Conservation (phyloP, 2,329 filamentous ascomycete species). For the Cladophialophora chaetospira region DNA sequence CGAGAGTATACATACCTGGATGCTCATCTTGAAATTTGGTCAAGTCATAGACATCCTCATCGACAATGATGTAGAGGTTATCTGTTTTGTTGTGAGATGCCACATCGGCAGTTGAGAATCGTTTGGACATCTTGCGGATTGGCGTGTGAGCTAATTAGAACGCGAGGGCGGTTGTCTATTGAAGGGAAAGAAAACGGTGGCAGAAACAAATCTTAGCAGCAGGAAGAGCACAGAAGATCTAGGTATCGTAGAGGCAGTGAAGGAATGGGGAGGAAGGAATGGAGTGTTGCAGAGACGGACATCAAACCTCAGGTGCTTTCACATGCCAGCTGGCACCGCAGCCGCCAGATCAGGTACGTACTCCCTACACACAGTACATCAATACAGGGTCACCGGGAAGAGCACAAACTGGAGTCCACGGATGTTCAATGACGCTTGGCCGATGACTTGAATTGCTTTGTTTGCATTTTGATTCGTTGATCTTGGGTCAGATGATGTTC, state of each 20-base stretch:
- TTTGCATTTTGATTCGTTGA: conserved; percentile 17
- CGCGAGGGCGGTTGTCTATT: not conserved
- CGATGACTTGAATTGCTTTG: conserved; percentile 7
- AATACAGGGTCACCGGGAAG: conserved; percentile 3
- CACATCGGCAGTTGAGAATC: conserved; percentile 81
- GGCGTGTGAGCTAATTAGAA: conserved; percentile 10
- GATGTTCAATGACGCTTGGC: not conserved
- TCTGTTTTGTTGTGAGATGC: conserved; percentile 87
- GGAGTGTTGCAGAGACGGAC: not conserved
- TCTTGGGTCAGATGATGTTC: conserved; percentile 22
- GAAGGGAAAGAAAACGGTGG: not conserved
- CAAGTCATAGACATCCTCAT: conserved; percentile 93
- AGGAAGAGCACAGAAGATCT: not conserved
- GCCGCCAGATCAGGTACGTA: not conserved
- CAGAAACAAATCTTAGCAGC: not conserved
- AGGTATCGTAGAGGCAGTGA: not conserved
- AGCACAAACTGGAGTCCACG: conserved; percentile 15
- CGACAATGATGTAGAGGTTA: conserved; percentile 85
- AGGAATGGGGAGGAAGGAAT: not conserved
- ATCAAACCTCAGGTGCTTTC: conserved; percentile 1
- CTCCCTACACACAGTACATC: conserved; percentile 14
- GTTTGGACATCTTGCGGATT: conserved; percentile 72
- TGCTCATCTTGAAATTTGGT: conserved; percentile 86
- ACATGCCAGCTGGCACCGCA: conserved; percentile 2
- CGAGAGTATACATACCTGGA: conserved; percentile 50